Evolutionary conservation across 2,329 filamentous ascomycete genomes (phyloP).

Genomic region (Fusarium bulbicola): DNA sequence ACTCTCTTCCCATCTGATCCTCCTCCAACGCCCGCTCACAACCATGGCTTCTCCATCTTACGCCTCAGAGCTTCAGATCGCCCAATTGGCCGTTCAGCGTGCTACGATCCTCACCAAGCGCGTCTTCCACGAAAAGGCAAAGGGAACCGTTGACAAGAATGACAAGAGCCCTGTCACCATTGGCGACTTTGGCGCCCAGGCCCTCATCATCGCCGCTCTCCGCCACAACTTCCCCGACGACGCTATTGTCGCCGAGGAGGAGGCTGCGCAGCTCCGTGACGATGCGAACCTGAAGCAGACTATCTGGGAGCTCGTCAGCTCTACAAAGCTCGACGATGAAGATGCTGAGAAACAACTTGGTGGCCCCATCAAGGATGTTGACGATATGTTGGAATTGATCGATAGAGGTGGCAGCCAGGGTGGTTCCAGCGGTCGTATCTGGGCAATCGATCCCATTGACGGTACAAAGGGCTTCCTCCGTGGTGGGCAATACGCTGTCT

Average conservation of each 20-base stretch:
- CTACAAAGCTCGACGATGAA: constrained; percentile 70
- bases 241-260: constrained; percentile 94
- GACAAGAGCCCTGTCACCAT: constrained; percentile 98
- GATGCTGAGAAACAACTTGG: constrained; percentile 70
- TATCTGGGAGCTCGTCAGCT: constrained; percentile 85
- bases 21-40: constrained; percentile 36
- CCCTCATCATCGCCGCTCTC: constrained; percentile 91
- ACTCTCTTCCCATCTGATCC: constrained; percentile 38
- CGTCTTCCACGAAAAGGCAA: constrained; percentile 81
- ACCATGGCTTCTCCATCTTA: constrained; percentile 60
- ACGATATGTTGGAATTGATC: constrained; percentile 73
- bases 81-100: constrained; percentile 88
- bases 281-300: constrained; percentile 72
- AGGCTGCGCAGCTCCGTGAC: constrained; percentile 80
- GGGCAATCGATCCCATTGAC: constrained; percentile 97
- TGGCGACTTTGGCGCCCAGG: constrained; percentile 97
- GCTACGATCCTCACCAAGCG: constrained; percentile 65
- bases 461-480: constrained; percentile 97
- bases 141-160: constrained; percentile 89
- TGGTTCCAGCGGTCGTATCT: constrained; percentile 80
- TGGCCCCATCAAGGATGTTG: constrained; percentile 72
- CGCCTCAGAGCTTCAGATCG: constrained; percentile 80
- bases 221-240: constrained; percentile 90
- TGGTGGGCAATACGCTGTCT: constrained; percentile 96
- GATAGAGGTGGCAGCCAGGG: constrained; percentile 76